These are phyloP conservation scores for Scutellaria galericulata DNA, from an alignment of 257 asterid genomes.

Conservation along the genomic window DNA sequence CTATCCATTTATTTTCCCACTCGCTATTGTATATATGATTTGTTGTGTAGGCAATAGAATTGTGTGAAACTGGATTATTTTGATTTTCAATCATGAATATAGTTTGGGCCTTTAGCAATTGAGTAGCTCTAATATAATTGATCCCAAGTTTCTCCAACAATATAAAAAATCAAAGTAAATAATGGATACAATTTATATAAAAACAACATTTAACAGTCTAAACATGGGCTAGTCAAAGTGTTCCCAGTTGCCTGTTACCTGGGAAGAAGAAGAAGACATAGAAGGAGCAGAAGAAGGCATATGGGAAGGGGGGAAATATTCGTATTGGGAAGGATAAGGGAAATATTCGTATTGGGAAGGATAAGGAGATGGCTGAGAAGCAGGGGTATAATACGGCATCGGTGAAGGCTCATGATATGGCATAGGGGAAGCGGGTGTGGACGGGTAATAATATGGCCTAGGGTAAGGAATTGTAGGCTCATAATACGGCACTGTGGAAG, in stretches of 20 bases:
- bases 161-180: neutral
- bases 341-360: conserved; percentile 8
- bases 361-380: neutral
- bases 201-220: conserved; percentile 16
- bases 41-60: conserved; percentile 26
- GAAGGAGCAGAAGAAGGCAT: conserved; percentile 24
- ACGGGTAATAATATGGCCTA: neutral
- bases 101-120: too few species aligned
- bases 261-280: conserved; percentile 27
- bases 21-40: conserved; percentile 33
- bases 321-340: neutral
- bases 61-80: neutral
- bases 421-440: neutral
- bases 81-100: too few species aligned
- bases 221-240: conserved; percentile 29
- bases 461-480: conserved; percentile 9
- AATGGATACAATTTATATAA: conserved; percentile 1
- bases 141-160: conserved; percentile 18
- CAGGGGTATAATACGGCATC: neutral
- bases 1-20: neutral
- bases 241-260: conserved; percentile 36
- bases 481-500: neutral
- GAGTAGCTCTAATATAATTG: conserved; percentile 11
- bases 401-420: conserved; percentile 26
- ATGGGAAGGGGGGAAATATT: conserved; percentile 15